Evolutionary conservation across 345 rosid species (phyloP), one percentile per base, ranked within the genome.

Genomic region (Brassica cretica): DNA sequence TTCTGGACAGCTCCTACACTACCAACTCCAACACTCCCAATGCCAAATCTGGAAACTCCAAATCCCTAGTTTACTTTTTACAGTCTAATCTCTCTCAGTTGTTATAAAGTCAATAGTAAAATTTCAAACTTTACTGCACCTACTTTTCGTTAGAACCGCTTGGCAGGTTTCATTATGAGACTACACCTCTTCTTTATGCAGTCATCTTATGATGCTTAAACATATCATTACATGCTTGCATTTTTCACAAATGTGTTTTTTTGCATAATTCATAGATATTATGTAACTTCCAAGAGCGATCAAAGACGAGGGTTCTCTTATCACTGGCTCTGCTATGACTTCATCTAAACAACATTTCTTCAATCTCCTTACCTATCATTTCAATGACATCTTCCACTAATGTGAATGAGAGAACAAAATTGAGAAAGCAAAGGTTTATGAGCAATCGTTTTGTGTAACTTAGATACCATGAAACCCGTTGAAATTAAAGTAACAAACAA

Each of bases 311-410:
- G 41, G 10, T 46, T 46, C 15, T 11, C 33, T 59, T 67, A 67
- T 9, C 59, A 80, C 78, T 64, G 84, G 60, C 83, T 91, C 93
- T 71, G 72, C 84, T n/a, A 86, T 80, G 66, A 93, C 55, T 63
- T 85, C 93, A 70, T 21, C 24, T 21, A 21, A 21, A 21, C 24
- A 21, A 21, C 24, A 21, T 21, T 21, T 21, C 24, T 21, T 21
- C 24, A 21, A 21, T 21, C 24, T 21, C 24, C 24, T 21, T 21
- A 21, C 24, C 24, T 21, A 21, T 21, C 24, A 21, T 21, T 21
- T 21, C 24, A 21, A 21, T 21, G 24, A 21, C 24, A 21, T 85
- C 87, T 39, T 39, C 46, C 46, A 39, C 3, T 9, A 39, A 39
- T 5, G 35, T 39, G 46, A 39, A 21, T 21, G 3, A 12, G 9